Base-by-base conservation (phyloP, 1,139 yeast genomes). In the Pneumocystis canis region DNA sequence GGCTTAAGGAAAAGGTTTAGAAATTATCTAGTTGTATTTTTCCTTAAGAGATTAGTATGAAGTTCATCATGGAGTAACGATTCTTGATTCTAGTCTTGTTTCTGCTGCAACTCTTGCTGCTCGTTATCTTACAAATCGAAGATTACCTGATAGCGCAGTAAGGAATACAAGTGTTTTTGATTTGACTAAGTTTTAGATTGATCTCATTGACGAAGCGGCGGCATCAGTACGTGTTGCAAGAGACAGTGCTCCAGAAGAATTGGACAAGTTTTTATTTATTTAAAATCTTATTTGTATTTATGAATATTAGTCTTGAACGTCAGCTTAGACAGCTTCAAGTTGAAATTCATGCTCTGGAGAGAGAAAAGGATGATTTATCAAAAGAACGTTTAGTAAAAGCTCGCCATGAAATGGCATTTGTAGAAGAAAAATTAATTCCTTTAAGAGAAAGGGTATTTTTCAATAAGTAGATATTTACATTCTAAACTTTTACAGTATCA, bases 201-300 rank as follows among this genome's bases (percentile, higher is more conserved):
- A 92, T 75, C 79, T 92, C 70, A 89, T 92, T 68, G 99, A 92
- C 77, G 97, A 92, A 73, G 82, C 97, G 9, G 95, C 97, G 62
- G 98, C 98, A 1, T 84, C 95, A 64, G 98, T 92, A 60, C 97
- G 97, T 0, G 98, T 92, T 62, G 96, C 97, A 2, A 84, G 98
- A 75, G 98, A 92, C 73, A 90, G 97, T 3, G 89, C 89, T 73
- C 99, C 99, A 1, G 99, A 92, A 75, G 97, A 89, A 73, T 80
- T 92, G 70, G 98, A 92, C 75, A 85, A 84, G 61, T 81, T 47
- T 47, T 47, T 47, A 9, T 16, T 11, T 25, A 47, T 47, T 9
- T 25, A 47, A 47, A 47, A 47, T 47, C 9, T 20, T 11, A 25
- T 20, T 25, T 25, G 16, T 47, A 47, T 25, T 47, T 47, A 47